Evolutionary conservation across 208 protist species (phyloP).

Genomic region (Naegleria fowleri): DNA sequence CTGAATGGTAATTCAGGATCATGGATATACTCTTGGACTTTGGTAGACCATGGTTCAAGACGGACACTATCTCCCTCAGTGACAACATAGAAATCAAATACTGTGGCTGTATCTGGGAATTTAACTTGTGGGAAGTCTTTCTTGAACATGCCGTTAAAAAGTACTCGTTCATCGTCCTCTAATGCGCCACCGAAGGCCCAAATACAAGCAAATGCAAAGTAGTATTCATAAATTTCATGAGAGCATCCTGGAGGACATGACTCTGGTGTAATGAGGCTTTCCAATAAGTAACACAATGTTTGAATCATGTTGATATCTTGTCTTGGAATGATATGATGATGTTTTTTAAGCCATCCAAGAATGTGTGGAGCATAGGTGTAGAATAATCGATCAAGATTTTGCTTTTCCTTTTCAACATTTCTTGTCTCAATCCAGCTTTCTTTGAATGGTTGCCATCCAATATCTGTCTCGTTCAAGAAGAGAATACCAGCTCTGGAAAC

Average conservation of each 20-base stretch:
- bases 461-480: conserved; percentile 93
- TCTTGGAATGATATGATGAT: conserved; percentile 65
- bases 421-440: conserved; percentile 83
- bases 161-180: conserved; percentile 80
- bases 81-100: conserved; percentile 92
- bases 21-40: conserved; percentile 80
- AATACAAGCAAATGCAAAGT: conserved; percentile 93
- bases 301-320: conserved; percentile 92
- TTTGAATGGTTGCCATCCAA: conserved; percentile 93
- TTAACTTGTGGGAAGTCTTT: conserved; percentile 86
- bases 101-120: conserved; percentile 70
- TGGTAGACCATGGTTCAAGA: conserved; percentile 77
- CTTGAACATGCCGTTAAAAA: conserved; percentile 91
- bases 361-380: conserved; percentile 90
- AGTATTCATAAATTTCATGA: conserved; percentile 89
- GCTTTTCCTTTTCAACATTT: conserved; percentile 71
- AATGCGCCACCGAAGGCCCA: conserved; percentile 94
- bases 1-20: conserved; percentile 75
- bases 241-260: conserved; percentile 18
- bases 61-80: conserved; percentile 70
- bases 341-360: conserved; percentile 83
- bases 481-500: conserved; percentile 95
- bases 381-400: conserved; percentile 89
- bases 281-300: conserved; percentile 89
- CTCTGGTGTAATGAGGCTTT: conserved; percentile 77